Percentiles rank a stretch among this genome's conserved stretches.
phyloP scores from a whole-genome alignment of 129 eudicot species.

The Tagetes erecta region DNA sequence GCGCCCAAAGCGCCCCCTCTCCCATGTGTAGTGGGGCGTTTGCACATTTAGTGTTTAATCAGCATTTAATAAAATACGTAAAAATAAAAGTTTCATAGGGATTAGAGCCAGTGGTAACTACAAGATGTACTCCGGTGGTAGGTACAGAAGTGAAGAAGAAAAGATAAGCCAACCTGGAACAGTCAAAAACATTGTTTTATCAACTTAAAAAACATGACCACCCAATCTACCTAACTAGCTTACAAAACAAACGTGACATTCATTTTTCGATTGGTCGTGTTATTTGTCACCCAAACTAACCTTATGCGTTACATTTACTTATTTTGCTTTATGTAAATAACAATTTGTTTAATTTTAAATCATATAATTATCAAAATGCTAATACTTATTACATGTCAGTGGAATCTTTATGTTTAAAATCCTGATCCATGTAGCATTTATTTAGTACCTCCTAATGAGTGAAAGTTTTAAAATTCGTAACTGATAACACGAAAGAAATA shows the following conservation, averaged over 20 bases:
- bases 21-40: too few relatives aligned
- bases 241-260: not conserved
- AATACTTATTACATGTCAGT: too few relatives aligned
- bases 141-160: slow-evolving; percentile 24
- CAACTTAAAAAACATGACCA: slow-evolving; percentile 23
- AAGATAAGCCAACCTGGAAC: slow-evolving; percentile 19
- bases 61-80: not conserved
- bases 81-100: slow-evolving; percentile 5
- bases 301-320: not conserved
- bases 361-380: not conserved
- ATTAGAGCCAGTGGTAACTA: not conserved
- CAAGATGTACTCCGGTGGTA: slow-evolving; percentile 12
- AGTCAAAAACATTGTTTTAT: slow-evolving; percentile 7
- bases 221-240: slow-evolving; percentile 2
- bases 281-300: not conserved
- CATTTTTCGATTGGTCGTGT: not conserved
- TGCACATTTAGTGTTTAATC: not conserved
- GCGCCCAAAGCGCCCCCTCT: too few relatives aligned
- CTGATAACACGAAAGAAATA: too few relatives aligned
- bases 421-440: too few relatives aligned
- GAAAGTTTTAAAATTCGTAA: too few relatives aligned
- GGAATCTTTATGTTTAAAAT: too few relatives aligned
- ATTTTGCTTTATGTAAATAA: not conserved
- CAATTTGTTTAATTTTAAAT: too few relatives aligned
- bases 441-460: too few relatives aligned